phyloP scores from a whole-genome alignment of 441 rosid species.

The Isatis lusitanica region DNA sequence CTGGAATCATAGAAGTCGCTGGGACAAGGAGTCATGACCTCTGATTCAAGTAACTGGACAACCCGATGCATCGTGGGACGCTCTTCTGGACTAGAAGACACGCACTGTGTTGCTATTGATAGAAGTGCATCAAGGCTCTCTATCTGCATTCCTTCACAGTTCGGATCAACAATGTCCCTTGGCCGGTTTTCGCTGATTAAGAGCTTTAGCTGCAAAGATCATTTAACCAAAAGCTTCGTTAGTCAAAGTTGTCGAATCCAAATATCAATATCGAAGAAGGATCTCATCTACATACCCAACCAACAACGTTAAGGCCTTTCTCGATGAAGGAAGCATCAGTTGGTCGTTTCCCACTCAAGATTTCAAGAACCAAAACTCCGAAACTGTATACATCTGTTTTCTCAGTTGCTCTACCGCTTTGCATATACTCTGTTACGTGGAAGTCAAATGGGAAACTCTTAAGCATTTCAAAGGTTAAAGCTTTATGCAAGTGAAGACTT shows the following conservation, averaged over 20 bases:
- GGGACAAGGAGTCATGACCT: conserved; percentile 98
- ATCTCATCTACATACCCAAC: conserved; percentile 69
- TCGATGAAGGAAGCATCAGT: conserved; percentile 95
- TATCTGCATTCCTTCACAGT: conserved; percentile 77
- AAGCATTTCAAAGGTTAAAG: background rate
- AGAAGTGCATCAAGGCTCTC: conserved; percentile 87
- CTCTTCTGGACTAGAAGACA: conserved; percentile 78
- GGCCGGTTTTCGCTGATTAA: conserved; percentile 66
- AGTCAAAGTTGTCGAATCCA: background rate
- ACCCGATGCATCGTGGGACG: conserved; percentile 98
- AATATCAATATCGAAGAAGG: background rate
- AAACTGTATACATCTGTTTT: conserved; percentile 96
- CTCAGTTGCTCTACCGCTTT: conserved; percentile 98
- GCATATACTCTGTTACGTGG: conserved; percentile 75
- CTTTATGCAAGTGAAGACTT: background rate
- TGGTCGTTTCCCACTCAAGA: conserved; percentile 93
- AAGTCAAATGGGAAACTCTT: background rate
- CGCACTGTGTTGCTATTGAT: conserved; percentile 77
- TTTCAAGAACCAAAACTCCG: conserved; percentile 93
- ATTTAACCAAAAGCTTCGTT: background rate
- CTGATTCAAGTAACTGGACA: conserved; percentile 90
- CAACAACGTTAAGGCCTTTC: conserved; percentile 94
- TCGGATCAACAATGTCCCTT: conserved; percentile 67
- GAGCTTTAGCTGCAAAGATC: conserved; percentile 72
- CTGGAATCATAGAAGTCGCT: conserved; percentile 89